Base-by-base conservation (phyloP, 2,329 filamentous ascomycete genomes). In the Xylaria arbuscula region DNA sequence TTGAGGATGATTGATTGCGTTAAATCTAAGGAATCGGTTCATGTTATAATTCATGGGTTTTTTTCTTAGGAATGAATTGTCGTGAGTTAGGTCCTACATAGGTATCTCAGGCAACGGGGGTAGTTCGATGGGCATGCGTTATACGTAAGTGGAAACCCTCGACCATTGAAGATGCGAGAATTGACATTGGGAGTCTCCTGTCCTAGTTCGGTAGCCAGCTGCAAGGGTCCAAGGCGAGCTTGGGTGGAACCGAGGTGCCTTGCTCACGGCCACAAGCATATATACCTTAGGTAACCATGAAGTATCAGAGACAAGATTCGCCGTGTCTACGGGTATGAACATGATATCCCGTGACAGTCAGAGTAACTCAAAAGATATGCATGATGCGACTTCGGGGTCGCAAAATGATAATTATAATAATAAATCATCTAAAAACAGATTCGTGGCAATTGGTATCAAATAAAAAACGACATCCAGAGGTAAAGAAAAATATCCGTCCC, bases 361-460 rank as follows among this genome's bases (percentile, higher is more conserved):
- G 9, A 9, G 11, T 38, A 7, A 40, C 24, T 45, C 40, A 11
- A 11, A 32, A n/a, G 2, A 24, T 2, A 3, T n/a, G 40, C 34
- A 38, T 40, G 47, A 28, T 7, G 47, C 15, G 28, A 13, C 28
- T 36, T 42, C n/a, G 13, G 8, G 19, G 24, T n/a, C 15, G 40
- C 15, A 19, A 34, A n/a, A 34, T n/a, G n/a, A n/a, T n/a, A n/a
- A n/a, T n/a, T n/a, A n/a, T n/a, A n/a, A n/a, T n/a, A 6, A 55
- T 51, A 19, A 60, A 57, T 36, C 24, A 22, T 36, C 36, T 28
- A 42, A 3, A 38, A 56, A 42, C 8, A 32, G 55, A 58, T 55
- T 6, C 9, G 13, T 60, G 22, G 13, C 10, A 68, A 54, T 54
- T 70, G 68, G 68, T 70, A 70, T 70, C 68, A 55, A 55, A 66